Percentiles rank a stretch among this genome's conserved stretches.
These are phyloP conservation scores for Gossypium turneri DNA, from an alignment of 345 rosid species.

Conservation along the genomic window DNA sequence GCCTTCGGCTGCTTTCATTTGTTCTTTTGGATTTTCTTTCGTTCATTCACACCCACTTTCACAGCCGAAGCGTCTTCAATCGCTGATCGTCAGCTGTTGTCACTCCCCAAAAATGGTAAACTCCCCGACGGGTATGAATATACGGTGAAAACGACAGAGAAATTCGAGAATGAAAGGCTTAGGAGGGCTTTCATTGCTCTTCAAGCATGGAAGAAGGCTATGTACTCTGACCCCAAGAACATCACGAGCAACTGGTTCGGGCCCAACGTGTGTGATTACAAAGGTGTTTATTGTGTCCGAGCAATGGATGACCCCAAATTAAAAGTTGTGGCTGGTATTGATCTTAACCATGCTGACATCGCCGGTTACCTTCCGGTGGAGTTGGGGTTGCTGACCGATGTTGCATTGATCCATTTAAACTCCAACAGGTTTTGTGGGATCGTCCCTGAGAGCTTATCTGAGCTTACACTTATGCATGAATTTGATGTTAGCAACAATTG, in stretches of 20 bases:
- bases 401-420: conserved; percentile 64
- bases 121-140: conserved; percentile 27
- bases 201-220: conserved; percentile 72
- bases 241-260: conserved; percentile 74
- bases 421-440: conserved; percentile 79
- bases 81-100: conserved; percentile 58
- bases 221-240: conserved; percentile 70
- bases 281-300: conserved; percentile 61
- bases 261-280: conserved; percentile 56
- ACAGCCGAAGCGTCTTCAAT: conserved; percentile 59
- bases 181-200: conserved; percentile 61
- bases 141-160: conserved; percentile 29
- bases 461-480: conserved; percentile 54
- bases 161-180: conserved; percentile 55
- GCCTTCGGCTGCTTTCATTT: conserved; percentile 53
- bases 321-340: conserved; percentile 62
- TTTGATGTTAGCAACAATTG: conserved; percentile 88
- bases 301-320: conserved; percentile 54
- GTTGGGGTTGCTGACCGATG: conserved; percentile 55
- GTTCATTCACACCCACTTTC: conserved; percentile 20
- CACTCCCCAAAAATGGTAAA: conserved; percentile 3
- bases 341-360: conserved; percentile 72
- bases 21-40: conserved; percentile 21
- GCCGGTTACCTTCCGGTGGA: conserved; percentile 75
- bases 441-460: conserved; percentile 51